Percentiles rank a stretch among this genome's conserved stretches.
These are phyloP conservation scores for Penicillium tannophilum DNA, from an alignment of 495 filamentous ascomycete species.

Conservation along the genomic window DNA sequence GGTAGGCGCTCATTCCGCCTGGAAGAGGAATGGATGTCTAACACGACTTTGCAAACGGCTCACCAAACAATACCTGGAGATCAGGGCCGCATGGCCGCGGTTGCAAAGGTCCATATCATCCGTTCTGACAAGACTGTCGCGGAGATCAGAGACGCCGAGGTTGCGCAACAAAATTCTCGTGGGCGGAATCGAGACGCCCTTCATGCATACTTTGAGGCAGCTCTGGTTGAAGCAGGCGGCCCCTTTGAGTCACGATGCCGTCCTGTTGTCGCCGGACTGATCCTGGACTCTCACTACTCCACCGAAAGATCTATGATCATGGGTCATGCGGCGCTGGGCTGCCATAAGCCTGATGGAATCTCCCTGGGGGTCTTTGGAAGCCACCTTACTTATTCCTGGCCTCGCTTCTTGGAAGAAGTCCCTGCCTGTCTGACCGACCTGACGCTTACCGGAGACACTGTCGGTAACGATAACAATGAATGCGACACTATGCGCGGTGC, in stretches of 20 bases:
- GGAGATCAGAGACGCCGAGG: slow-evolving; percentile 34
- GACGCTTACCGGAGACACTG: slow-evolving; percentile 29
- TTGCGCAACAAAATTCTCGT: slow-evolving; percentile 38
- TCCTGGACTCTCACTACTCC: slow-evolving; percentile 46
- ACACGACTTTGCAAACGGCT: slow-evolving; percentile 27
- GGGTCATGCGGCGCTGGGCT: slow-evolving; percentile 46
- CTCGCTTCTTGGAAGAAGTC: slow-evolving; percentile 49
- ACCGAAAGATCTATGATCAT: slow-evolving; percentile 35
- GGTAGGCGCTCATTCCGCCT: slow-evolving; percentile 52
- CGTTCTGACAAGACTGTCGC: slow-evolving; percentile 43
- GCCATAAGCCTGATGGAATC: slow-evolving; percentile 39
- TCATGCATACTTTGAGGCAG: slow-evolving; percentile 41
- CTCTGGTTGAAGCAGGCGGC: slow-evolving; percentile 40
- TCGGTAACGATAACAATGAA: slow-evolving; percentile 43
- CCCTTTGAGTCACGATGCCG: slow-evolving; percentile 31
- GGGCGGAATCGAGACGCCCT: slow-evolving; percentile 34
- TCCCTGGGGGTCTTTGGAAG: slow-evolving; percentile 52
- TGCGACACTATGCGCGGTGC: slow-evolving; percentile 40
- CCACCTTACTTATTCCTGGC: slow-evolving; percentile 49
- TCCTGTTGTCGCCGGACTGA: slow-evolving; percentile 48
- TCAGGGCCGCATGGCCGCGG: slow-evolving; percentile 27
- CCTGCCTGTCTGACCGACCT: slow-evolving; percentile 37
- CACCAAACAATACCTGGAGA: slow-evolving; percentile 16
- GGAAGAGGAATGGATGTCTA: slow-evolving; percentile 50
- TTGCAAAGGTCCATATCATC: slow-evolving; percentile 52